Base-by-base conservation (phyloP, 1,284 basidiomycete genomes). In the Rhodotorula mucilaginosa region DNA sequence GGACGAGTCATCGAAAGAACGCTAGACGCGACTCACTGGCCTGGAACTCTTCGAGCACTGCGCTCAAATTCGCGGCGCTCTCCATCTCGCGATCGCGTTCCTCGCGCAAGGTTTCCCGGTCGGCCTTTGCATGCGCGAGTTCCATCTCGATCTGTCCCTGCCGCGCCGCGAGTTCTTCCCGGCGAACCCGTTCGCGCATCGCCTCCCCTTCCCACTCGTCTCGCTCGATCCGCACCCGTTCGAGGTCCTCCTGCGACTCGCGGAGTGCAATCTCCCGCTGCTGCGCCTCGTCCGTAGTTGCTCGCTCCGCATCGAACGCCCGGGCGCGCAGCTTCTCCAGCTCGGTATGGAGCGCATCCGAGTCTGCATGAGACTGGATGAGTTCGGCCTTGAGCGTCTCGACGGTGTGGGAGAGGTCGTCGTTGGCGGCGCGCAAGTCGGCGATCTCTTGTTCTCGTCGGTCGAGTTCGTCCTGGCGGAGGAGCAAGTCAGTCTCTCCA, bases 1-100 rank as follows among this genome's bases (percentile, higher is more conserved):
- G 39, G 29, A 21, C 29, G 34, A 34, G 15, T 0, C 18, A 18
- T 39, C 12, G 39, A 8, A 39, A 39, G 39, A 39, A 39, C 5
- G 1, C 39, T 12, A 1, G 39, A 39, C 39, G 10, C 39, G 4
- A 80, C 89, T 76, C 78, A 95, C 93, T 89, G 3, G 74, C 84
- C 83, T 98, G 93, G 81, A 99, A 97, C 81, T 99, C 97, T 80
- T 92, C 89, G 72, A 99, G 83, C 2, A 99, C 95, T 12, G 90
- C 89, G 81, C 97, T 92, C 68, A 99, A 82, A 80, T 98, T 97
- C 4, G 82, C 83, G 2, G 89, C 87, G 76, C 89, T 90, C 82
- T 91, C 88, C 69, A 84, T 85, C 79, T 97, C 94, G 21, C 83
- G 81, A 66, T 88, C 86, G 44, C 90, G 82, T 65, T 89, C 87